phyloP scores from a whole-genome alignment of 2,329 filamentous ascomycete genomes.

The Dryadomyces quercus-mongolicae region DNA sequence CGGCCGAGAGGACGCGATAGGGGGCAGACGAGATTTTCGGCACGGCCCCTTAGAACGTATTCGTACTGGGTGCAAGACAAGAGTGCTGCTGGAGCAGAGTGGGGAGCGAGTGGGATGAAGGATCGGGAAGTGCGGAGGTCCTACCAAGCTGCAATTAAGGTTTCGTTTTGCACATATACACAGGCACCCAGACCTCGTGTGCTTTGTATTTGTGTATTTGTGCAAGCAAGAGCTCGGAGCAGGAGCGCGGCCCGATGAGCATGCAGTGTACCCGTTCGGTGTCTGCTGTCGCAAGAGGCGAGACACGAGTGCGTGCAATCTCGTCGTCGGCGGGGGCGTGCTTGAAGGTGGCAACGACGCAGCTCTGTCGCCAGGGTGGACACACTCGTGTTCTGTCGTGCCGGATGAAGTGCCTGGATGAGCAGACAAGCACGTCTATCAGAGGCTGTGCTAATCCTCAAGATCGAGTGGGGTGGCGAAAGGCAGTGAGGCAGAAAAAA shows the following conservation, averaged over 20 bases:
- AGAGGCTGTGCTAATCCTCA: background rate
- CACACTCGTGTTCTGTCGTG: background rate
- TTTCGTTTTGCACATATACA: constrained; percentile 7
- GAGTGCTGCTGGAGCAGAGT: background rate
- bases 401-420: too few species aligned
- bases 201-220: background rate
- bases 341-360: background rate
- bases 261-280: background rate
- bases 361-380: background rate
- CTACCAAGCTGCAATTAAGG: constrained; percentile 9
- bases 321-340: background rate
- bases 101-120: constrained; percentile 1
- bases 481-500: background rate
- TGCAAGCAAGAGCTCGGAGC: background rate
- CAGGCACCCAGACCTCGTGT: background rate
- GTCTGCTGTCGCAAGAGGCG: background rate
- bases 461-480: background rate
- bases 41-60: background rate
- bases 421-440: background rate
- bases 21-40: constrained; percentile 2
- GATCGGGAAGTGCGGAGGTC: constrained; percentile 4
- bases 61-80: background rate
- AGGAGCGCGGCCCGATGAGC: background rate
- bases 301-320: background rate
- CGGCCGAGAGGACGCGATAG: constrained; percentile 4